Evolutionary conservation across 306 rosid genomes (phyloP), one percentile per base, ranked within the genome.

Genomic region (Medicago lupulina): DNA sequence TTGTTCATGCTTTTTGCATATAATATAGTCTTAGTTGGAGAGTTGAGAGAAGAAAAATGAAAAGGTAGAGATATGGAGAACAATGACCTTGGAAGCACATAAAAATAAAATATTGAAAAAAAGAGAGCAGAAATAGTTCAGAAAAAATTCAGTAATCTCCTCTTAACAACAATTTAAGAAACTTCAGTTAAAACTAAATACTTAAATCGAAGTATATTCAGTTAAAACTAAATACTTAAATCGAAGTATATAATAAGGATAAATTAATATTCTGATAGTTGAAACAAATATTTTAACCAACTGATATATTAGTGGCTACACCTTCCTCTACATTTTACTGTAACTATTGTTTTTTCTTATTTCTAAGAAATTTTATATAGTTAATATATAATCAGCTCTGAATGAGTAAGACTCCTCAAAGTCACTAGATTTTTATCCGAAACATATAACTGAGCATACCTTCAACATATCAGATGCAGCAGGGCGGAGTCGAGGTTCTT

Each of bases 401-500:
- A 66, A 60, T 16, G 50, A 75, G 25, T 5, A 73, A 19, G 67
- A 47, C 78, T 43, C 57, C 50, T 50, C 54, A 72, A 3, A 41
- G 16, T 67, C 49, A 73, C 62, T 46, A 9, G 44, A 70, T 61
- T 54, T 43, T 38, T n/a, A 67, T 38, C 65, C 21, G 43, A 68
- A 62, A 63, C 14, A 79, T 54, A 55, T 14, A 67, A 53, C 38
- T 63, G 16, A 74, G 74, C 86, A 65, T 85, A 89, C 99, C 97
- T 95, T 95, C 89, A 95, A 81, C 99, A 95, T 89, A 89, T 95
- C 99, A 77, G 91, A 75, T 76, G 99, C 97, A 38, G 92, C 79
- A 59, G 99, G 99, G 25, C 99, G 99, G 77, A 84, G 79, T 18
- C 99, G 97, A 57, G 99, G 96, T 62, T 95, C 99, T 82, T 95